phyloP scores from a whole-genome alignment of 2,329 filamentous ascomycete genomes.

The Clarireedia sp. region DNA sequence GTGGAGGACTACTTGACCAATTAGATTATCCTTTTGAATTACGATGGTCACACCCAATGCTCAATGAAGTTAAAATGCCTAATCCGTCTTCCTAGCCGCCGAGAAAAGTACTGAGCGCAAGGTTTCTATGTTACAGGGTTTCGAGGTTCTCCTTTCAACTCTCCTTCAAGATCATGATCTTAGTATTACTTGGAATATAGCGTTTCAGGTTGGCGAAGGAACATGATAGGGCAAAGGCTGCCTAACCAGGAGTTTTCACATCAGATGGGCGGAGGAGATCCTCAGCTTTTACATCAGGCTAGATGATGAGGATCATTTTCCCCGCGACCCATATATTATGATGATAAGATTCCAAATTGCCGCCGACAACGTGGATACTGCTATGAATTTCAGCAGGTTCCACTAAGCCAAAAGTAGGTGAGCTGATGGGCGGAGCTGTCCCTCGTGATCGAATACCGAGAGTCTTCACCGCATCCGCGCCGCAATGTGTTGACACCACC shows the following conservation, averaged over 20 bases:
- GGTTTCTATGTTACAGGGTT: not conserved
- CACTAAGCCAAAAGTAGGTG: not conserved
- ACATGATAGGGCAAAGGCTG: not conserved
- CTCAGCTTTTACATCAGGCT: not conserved
- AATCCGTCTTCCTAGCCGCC: conserved; percentile 38
- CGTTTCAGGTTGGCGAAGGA: not conserved
- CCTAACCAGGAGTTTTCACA: not conserved
- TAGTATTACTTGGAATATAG: not conserved
- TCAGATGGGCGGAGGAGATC: not conserved
- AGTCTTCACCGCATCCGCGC: not conserved
- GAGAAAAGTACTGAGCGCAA: conserved; percentile 13
- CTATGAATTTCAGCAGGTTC: not conserved
- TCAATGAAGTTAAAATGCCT: conserved; percentile 13
- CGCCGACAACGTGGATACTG: not conserved
- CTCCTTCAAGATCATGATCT: not conserved
- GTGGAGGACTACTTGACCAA: not conserved
- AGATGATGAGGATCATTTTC: conserved; percentile 6
- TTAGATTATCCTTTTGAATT: conserved; percentile 13
- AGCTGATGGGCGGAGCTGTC: not conserved
- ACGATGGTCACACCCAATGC: not conserved
- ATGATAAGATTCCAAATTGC: conserved; percentile 5
- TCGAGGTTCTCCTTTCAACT: no score
- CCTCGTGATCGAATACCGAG: not conserved
- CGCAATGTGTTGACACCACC: not conserved
- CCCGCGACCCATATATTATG: conserved; percentile 1